A percentile compares a stretch with the other conserved stretches of the same genome.
Evolutionary conservation across 495 filamentous ascomycete species (phyloP).

Genomic region (Oidiodendron maius): DNA sequence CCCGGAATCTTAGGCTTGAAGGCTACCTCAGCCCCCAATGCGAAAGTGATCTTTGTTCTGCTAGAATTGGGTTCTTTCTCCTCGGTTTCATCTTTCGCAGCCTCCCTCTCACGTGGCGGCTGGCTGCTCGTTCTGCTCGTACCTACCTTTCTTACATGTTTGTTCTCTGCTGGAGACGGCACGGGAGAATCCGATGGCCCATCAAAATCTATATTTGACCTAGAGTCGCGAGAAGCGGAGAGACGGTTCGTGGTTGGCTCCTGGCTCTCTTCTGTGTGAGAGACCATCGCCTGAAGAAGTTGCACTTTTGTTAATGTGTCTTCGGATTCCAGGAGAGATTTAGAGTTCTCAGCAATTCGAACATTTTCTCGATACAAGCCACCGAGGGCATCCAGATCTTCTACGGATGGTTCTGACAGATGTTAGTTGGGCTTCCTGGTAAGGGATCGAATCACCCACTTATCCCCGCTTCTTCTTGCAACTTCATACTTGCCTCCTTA

Average conservation of each 20-base stretch:
- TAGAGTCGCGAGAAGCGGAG: slow-evolving; percentile 46
- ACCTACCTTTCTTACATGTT: slow-evolving; percentile 19
- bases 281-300: slow-evolving; percentile 53
- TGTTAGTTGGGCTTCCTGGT: neutral
- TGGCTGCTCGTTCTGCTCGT: slow-evolving; percentile 46
- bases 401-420: slow-evolving; percentile 15
- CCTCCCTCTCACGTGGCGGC: slow-evolving; percentile 23
- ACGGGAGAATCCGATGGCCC: slow-evolving; percentile 63
- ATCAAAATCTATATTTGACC: slow-evolving; percentile 61
- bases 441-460: slow-evolving; percentile 3
- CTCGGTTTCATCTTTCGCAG: neutral
- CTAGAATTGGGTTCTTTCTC: neutral
- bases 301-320: slow-evolving; percentile 54
- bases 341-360: slow-evolving; percentile 56
- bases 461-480: slow-evolving; percentile 36
- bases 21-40: slow-evolving; percentile 3
- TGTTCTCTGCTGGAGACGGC: slow-evolving; percentile 50
- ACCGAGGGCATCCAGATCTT: slow-evolving; percentile 42
- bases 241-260: slow-evolving; percentile 2
- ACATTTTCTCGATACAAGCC: slow-evolving; percentile 56
- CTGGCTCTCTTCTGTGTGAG: slow-evolving; percentile 12
- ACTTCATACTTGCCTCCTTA: slow-evolving; percentile 43
- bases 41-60: slow-evolving; percentile 12
- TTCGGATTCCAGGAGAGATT: slow-evolving; percentile 51
- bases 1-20: slow-evolving; percentile 43